Evolutionary conservation across 2,329 filamentous ascomycete species (phyloP), one percentile per base, ranked within the genome.

Genomic region (Drechmeria coniospora): DNA sequence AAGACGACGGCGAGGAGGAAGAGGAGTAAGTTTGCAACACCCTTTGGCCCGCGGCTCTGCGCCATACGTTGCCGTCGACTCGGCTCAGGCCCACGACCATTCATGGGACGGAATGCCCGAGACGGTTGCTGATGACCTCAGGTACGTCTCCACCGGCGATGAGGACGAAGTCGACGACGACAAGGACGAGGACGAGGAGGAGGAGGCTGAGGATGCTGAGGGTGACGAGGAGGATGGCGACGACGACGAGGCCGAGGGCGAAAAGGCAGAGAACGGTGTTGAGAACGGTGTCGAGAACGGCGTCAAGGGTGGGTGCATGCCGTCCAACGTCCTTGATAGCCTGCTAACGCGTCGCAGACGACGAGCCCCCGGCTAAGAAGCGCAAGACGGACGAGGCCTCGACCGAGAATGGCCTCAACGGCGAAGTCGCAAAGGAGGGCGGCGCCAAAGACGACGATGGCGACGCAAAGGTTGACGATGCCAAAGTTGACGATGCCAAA

Each of bases 281-380:
- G 38, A 37, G 25, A 30, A 33, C 8, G 23, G n/a, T n/a, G n/a
- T 27, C 22, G 36, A 41, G 34, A 53, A 58, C 16, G 51, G 45
- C 27, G 51, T 39, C 21, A 36, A 49, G 34, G 55, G 57, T 54
- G 48, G 39, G 50, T 37, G 12, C 15, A 21, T 26, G 21, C n/a
- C 21, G 17, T 15, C 14, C 13, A 9, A 10, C 13, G 25, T 9
- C 9, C 9, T 21, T 8, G 10, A 5, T 25, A 29, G 13, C n/a
- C 9, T 25, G 5, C 27, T 26, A 25, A 21, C 13, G 13, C 9
- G 8, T 2, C 16, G 8, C 36, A 57, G 50, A 47, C 29, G 45
- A 52, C 33, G 52, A 54, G 29, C 61, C 59, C 26, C 63, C 63
- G 21, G 56, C 56, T 31, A 67, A 67, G 54, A 65, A 64, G 51